Percentiles rank a stretch among this genome's conserved stretches.
These are phyloP conservation scores for Stephania japonica DNA, from an alignment of 164 flowering plant species.

Conservation along the genomic window DNA sequence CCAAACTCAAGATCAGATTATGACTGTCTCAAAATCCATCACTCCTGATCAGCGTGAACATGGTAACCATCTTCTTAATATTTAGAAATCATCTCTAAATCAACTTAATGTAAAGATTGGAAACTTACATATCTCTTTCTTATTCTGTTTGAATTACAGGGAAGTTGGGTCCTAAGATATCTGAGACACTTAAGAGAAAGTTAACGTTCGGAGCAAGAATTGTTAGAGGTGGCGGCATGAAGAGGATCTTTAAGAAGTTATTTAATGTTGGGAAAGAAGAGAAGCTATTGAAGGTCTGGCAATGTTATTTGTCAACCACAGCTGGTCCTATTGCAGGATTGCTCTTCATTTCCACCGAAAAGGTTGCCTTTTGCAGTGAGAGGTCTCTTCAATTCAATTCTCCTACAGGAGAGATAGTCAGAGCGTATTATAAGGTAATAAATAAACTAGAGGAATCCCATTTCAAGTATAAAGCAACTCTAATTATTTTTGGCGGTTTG, in stretches of 20 bases:
- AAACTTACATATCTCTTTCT: too few relatives aligned
- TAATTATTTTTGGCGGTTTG: neutral
- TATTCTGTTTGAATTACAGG: conserved; percentile 23
- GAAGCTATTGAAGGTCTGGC: conserved; percentile 39
- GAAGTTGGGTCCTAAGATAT: conserved; percentile 34
- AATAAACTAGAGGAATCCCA: neutral
- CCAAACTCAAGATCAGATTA: neutral
- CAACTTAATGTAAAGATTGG: neutral
- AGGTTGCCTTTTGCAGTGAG: conserved; percentile 44
- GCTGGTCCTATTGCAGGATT: conserved; percentile 52
- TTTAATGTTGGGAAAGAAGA: conserved; percentile 37
- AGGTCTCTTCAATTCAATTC: conserved; percentile 30
- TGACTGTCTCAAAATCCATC: conserved; percentile 6
- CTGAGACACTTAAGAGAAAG: conserved; percentile 42
- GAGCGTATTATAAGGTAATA: conserved; percentile 41
- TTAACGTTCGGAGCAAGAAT: conserved; percentile 40
- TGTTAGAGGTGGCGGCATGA: conserved; percentile 37
- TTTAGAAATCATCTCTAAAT: neutral
- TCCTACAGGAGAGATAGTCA: conserved; percentile 23
- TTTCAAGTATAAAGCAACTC: neutral
- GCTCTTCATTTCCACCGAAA: conserved; percentile 35
- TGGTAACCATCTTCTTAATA: conserved; percentile 23
- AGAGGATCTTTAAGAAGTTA: conserved; percentile 28
- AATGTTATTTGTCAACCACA: conserved; percentile 47
- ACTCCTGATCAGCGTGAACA: conserved; percentile 42